These are phyloP conservation scores for Cokeromyces recurvatus DNA, from an alignment of 371 early-diverging fungal genomes.

Conservation along the genomic window DNA sequence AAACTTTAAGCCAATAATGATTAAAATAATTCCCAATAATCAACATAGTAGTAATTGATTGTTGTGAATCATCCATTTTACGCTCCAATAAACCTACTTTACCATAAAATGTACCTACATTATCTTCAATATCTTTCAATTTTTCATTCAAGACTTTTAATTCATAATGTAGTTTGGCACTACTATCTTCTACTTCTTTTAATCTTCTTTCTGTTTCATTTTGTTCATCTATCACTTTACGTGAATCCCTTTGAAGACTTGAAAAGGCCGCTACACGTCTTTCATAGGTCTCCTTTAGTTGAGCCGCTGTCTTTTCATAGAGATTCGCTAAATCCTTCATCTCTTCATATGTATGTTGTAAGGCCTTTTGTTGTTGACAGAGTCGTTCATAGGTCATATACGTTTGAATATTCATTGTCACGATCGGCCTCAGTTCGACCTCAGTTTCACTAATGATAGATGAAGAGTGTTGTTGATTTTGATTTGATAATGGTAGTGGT, in stretches of 20 bases:
- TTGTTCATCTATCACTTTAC: conserved; percentile 27
- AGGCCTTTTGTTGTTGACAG: conserved; percentile 23
- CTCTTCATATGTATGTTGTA: conserved; percentile 21
- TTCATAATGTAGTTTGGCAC: conserved; percentile 42
- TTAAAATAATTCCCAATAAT: conserved; percentile 47
- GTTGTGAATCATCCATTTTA: conserved; percentile 44
- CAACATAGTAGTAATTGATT: conserved; percentile 41
- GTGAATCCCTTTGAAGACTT: conserved; percentile 17
- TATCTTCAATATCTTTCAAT: conserved; percentile 38
- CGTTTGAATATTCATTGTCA: conserved; percentile 30
- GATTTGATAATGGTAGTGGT: background rate
- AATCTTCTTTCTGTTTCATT: conserved; percentile 1
- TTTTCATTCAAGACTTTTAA: conserved; percentile 38
- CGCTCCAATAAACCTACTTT: conserved; percentile 33
- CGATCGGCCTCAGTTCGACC: conserved; percentile 11
- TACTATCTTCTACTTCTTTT: conserved; percentile 33
- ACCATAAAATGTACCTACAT: conserved; percentile 33
- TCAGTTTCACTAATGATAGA: no score
- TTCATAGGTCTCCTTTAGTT: conserved; percentile 25
- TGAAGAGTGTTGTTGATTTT: no score
- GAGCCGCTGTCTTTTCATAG: conserved; percentile 28
- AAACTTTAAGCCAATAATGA: conserved; percentile 40
- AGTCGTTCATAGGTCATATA: conserved; percentile 36
- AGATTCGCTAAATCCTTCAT: conserved; percentile 19
- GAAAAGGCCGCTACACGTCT: conserved; percentile 28